Base-by-base conservation (phyloP, 768 basidiomycete genomes). In the Rhizopogon vesiculosus region DNA sequence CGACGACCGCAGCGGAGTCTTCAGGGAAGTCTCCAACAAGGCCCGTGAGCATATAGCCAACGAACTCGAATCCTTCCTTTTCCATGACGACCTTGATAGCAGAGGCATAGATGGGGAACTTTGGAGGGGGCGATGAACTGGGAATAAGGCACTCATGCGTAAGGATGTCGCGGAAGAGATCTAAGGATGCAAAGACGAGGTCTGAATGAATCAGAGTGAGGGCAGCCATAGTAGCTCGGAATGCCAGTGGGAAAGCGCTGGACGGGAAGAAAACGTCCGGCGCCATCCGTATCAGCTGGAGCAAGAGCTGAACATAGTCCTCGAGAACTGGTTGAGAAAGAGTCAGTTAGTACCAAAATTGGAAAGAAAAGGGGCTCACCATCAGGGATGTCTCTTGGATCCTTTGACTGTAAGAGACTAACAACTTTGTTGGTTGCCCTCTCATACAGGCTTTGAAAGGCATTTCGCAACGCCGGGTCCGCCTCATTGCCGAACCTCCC, bases 1-100 rank as follows among this genome's bases (percentile, higher is more conserved):
- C 83, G 44, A 95, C 86, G 38, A 75, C 67, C 8, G 88, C 78
- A 6, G 84, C 76, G 3, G 86, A 80, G 56, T 98, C 96, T 66
- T 93, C 93, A 3, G 92, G 91, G 68, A 95, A 98, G 58, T 89
- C 87, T 19, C 88, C 85, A 4, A 91, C 84, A 28, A 98, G 76
- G 3, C 97, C 96, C 18, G 78, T 72, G 51, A 98, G 74, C 29
- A 93, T 68, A 59, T 82, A 82, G 13, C 80, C 79, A 15, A 91
- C 67, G 15, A 98, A 76, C 62, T 83, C 80, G 53, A 81, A 79
- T 3, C 93, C 93, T 67, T 91, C 85, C 59, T 85, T 84, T 53
- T 82, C 77, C 45, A 94, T 69, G 38, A 83, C 79, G 3, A 69
- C 70, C 29, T 77, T 77, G 61, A 93, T 89, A 42, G 83, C 74